A percentile compares a stretch with the other conserved stretches of the same genome.
These are phyloP conservation scores for Stropharia rugosoannulata DNA, from an alignment of 768 basidiomycete genomes.

Conservation along the genomic window DNA sequence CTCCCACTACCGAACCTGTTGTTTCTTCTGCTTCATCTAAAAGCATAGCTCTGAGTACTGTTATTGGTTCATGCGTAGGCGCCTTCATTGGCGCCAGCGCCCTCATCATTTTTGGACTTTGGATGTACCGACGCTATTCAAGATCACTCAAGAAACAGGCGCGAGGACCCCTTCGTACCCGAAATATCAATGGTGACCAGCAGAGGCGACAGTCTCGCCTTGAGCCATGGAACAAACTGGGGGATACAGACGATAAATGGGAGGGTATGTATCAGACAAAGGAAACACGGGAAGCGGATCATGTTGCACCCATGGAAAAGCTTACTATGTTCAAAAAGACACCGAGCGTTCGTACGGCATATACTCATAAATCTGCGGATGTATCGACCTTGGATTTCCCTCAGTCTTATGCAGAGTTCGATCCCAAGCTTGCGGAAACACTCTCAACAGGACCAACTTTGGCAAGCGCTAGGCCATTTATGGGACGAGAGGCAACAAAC, in stretches of 20 bases:
- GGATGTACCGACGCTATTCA: constrained; percentile 53
- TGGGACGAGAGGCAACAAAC: constrained; percentile 32
- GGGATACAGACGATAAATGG: constrained; percentile 48
- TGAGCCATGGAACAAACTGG: constrained; percentile 60
- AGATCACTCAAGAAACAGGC: constrained; percentile 34
- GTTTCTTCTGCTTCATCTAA: constrained; percentile 23
- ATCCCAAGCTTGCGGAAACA: constrained; percentile 51
- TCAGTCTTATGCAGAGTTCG: constrained; percentile 60
- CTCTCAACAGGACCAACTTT: constrained; percentile 35
- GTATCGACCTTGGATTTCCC: constrained; percentile 36
- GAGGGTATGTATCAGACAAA: constrained; percentile 40
- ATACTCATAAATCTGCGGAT: constrained; percentile 47
- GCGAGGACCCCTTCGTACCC: constrained; percentile 30
- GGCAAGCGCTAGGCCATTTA: constrained; percentile 41
- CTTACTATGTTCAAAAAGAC: constrained; percentile 70
- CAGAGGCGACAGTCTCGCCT: constrained; percentile 44
- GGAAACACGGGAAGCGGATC: constrained; percentile 36
- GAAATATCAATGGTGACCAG: constrained; percentile 38
- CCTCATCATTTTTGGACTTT: constrained; percentile 51
- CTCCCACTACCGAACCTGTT: constrained; percentile 11
- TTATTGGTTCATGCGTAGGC: constrained; percentile 63
- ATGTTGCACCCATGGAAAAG: constrained; percentile 54
- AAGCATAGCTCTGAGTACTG: constrained; percentile 47
- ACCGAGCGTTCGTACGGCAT: constrained; percentile 52
- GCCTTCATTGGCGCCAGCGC: constrained; percentile 54